Percentiles rank a stretch among this genome's conserved stretches.
These are phyloP conservation scores for Papiliotrema laurentii DNA, from an alignment of 1,284 basidiomycete species.

Conservation along the genomic window DNA sequence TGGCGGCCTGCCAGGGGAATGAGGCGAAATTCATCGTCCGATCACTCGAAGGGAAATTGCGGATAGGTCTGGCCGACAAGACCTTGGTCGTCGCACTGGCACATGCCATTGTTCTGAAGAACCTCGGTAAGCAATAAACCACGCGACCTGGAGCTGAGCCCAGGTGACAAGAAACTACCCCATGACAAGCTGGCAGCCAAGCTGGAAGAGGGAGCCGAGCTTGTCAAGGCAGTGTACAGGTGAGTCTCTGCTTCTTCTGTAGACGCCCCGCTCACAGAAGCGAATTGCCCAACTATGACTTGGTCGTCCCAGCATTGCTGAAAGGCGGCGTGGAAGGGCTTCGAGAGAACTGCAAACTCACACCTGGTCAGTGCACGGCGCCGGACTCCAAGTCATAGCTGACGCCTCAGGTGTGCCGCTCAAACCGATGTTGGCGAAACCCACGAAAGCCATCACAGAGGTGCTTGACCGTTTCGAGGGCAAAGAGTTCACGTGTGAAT, in stretches of 20 bases:
- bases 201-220: constrained; percentile 73
- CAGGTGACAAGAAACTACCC: constrained; percentile 68
- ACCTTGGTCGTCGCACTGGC: constrained; percentile 85
- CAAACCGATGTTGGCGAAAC: constrained; percentile 99
- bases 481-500: constrained; percentile 96
- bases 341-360: constrained; percentile 76
- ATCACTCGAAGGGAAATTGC: constrained; percentile 91
- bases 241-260: constrained; percentile 41
- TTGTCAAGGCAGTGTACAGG: constrained; percentile 91
- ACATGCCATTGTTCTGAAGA: constrained; percentile 75
- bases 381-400: not conserved
- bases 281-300: constrained; percentile 89
- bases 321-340: constrained; percentile 71
- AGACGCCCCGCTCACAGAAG: constrained; percentile 56
- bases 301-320: constrained; percentile 88
- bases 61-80: constrained; percentile 94
- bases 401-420: constrained; percentile 64
- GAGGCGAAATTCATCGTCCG: constrained; percentile 94
- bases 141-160: constrained; percentile 4
- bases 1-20: constrained; percentile 80
- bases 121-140: constrained; percentile 55
- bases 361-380: constrained; percentile 58
- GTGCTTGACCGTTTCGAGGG: constrained; percentile 96
- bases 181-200: constrained; percentile 67
- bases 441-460: constrained; percentile 98